phyloP scores from a whole-genome alignment of 805 yeast genomes.

The Zygoascus tannicola region DNA sequence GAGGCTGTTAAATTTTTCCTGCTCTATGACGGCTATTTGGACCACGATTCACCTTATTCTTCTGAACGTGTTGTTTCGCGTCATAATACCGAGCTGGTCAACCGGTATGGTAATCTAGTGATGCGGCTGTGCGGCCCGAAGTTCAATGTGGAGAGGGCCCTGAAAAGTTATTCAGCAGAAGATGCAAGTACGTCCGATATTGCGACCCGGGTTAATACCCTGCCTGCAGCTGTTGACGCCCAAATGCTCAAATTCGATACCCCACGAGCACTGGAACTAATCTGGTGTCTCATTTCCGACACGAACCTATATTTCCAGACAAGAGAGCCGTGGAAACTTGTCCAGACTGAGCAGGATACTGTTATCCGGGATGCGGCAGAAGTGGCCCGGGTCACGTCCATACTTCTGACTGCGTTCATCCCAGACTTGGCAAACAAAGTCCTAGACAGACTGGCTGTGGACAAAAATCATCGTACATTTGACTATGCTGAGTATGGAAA shows the following conservation, averaged over 20 bases:
- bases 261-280: constrained; percentile 43
- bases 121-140: constrained; percentile 64
- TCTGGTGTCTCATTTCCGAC: constrained; percentile 51
- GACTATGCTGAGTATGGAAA: constrained; percentile 43
- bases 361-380: constrained; percentile 63
- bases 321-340: constrained; percentile 66
- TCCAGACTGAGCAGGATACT: constrained; percentile 37
- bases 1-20: constrained; percentile 58
- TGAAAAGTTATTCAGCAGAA: constrained; percentile 3
- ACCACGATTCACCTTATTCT: constrained; percentile 71
- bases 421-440: constrained; percentile 53
- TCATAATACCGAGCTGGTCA: constrained; percentile 47
- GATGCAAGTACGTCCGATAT: not conserved
- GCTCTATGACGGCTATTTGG: constrained; percentile 64
- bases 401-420: constrained; percentile 61
- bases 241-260: constrained; percentile 42
- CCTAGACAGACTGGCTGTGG: constrained; percentile 57
- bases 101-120: constrained; percentile 74
- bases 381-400: constrained; percentile 53
- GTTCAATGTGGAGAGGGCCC: constrained; percentile 47
- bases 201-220: constrained; percentile 23
- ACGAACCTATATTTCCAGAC: constrained; percentile 63
- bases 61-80: constrained; percentile 43
- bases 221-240: constrained; percentile 34
- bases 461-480: constrained; percentile 31